Evolutionary conservation across 2,329 filamentous ascomycete genomes (phyloP).

Genomic region (Penicillium frequentans): DNA sequence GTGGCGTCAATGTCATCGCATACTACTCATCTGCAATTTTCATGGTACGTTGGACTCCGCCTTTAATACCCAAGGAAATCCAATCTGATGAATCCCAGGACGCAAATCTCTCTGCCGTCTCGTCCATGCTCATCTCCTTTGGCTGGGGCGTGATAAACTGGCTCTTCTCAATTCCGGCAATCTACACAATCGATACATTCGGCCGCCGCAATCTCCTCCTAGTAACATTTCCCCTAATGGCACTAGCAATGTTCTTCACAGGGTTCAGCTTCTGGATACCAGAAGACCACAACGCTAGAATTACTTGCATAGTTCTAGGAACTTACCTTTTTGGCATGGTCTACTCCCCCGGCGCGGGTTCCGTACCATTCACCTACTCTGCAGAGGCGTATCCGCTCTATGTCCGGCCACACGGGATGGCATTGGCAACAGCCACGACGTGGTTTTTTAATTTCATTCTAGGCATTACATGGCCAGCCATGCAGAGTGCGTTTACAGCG

Average conservation of each 20-base stretch:
- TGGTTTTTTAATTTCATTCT: slow-evolving; percentile 60
- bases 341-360: slow-evolving; percentile 60
- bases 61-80: neutral
- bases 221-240: slow-evolving; percentile 66
- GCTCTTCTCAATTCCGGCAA: slow-evolving; percentile 62
- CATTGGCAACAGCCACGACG: slow-evolving; percentile 61
- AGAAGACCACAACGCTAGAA: slow-evolving; percentile 34
- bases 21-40: slow-evolving; percentile 65
- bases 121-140: slow-evolving; percentile 58
- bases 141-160: slow-evolving; percentile 65
- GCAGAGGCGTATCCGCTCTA: slow-evolving; percentile 67
- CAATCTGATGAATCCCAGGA: slow-evolving; percentile 9
- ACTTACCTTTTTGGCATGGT: slow-evolving; percentile 47
- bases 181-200: slow-evolving; percentile 69
- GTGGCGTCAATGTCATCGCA: slow-evolving; percentile 55
- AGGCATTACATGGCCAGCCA: slow-evolving; percentile 53
- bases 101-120: slow-evolving; percentile 51
- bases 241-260: slow-evolving; percentile 51
- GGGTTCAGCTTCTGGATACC: slow-evolving; percentile 56
- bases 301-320: slow-evolving; percentile 44
- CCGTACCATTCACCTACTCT: slow-evolving; percentile 66
- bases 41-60: slow-evolving; percentile 24
- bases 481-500: slow-evolving; percentile 49
- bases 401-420: slow-evolving; percentile 63
- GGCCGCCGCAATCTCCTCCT: slow-evolving; percentile 65